Percentiles rank a stretch among this genome's conserved stretches.
These are phyloP conservation scores for Dactylellina sp. DNA, from an alignment of 2,329 filamentous ascomycete species.

Conservation along the genomic window DNA sequence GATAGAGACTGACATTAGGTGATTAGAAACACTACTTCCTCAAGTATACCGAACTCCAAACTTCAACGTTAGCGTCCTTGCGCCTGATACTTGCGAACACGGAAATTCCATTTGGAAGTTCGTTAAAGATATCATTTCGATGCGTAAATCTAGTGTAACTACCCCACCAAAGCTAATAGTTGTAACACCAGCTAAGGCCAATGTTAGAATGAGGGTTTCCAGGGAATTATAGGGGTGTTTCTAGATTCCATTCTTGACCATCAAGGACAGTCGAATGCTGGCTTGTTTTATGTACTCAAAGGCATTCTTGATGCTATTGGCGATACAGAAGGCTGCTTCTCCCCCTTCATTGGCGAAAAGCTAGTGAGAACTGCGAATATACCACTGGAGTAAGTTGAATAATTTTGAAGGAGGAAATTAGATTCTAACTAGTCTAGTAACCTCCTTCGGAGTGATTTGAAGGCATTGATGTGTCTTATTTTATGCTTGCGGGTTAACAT, in stretches of 20 bases:
- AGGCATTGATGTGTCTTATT: conserved; percentile 26
- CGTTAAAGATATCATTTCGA: conserved; percentile 22
- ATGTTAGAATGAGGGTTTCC: conserved; percentile 20
- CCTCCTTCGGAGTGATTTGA: conserved; percentile 45
- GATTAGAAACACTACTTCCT: conserved; percentile 29
- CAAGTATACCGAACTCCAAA: conserved; percentile 45
- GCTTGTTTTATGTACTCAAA: conserved; percentile 41
- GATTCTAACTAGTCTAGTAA: conserved; percentile 31
- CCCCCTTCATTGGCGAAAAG: conserved; percentile 3
- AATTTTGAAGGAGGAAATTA: not conserved
- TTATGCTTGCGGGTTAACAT: conserved; percentile 25
- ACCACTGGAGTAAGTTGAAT: conserved; percentile 34
- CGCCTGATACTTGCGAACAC: conserved; percentile 36
- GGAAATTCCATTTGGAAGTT: conserved; percentile 41
- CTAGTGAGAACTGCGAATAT: conserved; percentile 39
- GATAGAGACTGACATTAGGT: not conserved
- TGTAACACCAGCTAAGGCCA: conserved; percentile 5
- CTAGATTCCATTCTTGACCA: conserved; percentile 37
- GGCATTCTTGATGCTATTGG: conserved; percentile 33
- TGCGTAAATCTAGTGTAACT: conserved; percentile 21
- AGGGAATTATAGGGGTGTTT: conserved; percentile 18
- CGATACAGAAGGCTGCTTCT: not conserved
- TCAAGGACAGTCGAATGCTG: conserved; percentile 39
- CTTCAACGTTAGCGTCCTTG: conserved; percentile 46
- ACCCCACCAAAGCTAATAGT: not conserved